Conservation (phyloP, 2,329 filamentous ascomycete genomes). For the Fusarium mundagurra region DNA sequence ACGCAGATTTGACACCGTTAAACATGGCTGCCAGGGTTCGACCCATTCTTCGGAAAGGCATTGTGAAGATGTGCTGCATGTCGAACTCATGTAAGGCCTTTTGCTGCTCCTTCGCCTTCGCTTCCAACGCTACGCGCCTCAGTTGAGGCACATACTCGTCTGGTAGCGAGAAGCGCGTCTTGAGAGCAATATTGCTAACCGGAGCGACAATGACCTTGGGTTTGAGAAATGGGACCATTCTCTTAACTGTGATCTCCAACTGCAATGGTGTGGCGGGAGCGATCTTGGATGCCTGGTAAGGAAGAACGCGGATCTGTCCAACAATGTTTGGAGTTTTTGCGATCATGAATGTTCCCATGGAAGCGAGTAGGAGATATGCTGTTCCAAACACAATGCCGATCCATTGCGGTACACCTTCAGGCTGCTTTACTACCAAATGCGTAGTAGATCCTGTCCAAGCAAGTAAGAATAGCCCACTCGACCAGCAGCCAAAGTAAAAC, state of each 20-base stretch:
- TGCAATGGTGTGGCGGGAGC: constrained; percentile 48
- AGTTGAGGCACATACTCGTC: constrained; percentile 51
- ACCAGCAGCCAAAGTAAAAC: constrained; percentile 70
- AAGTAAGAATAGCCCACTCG: constrained; percentile 57
- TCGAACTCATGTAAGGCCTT: constrained; percentile 60
- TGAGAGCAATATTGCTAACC: constrained; percentile 48
- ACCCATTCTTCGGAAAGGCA: constrained; percentile 63
- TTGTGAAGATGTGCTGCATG: constrained; percentile 64
- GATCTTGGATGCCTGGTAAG: constrained; percentile 42
- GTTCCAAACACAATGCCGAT: constrained; percentile 66
- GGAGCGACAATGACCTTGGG: constrained; percentile 54
- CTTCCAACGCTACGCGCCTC: constrained; percentile 43
- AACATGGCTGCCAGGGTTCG: constrained; percentile 56
- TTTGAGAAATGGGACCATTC: constrained; percentile 59
- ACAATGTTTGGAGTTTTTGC: constrained; percentile 68
- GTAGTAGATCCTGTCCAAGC: constrained; percentile 50
- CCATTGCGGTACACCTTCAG: constrained; percentile 64
- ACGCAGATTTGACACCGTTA: constrained; percentile 58
- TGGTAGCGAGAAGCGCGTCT: constrained; percentile 52
- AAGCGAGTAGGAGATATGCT: constrained; percentile 68
- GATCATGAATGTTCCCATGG: constrained; percentile 69
- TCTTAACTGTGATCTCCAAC: constrained; percentile 63
- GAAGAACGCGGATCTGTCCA: constrained; percentile 65
- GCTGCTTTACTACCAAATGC: constrained; percentile 48
- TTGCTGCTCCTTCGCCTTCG: constrained; percentile 51